Evolutionary conservation across 345 rosid genomes (phyloP), one percentile per base, ranked within the genome.

Genomic region (Abelmoschus esculentus): DNA sequence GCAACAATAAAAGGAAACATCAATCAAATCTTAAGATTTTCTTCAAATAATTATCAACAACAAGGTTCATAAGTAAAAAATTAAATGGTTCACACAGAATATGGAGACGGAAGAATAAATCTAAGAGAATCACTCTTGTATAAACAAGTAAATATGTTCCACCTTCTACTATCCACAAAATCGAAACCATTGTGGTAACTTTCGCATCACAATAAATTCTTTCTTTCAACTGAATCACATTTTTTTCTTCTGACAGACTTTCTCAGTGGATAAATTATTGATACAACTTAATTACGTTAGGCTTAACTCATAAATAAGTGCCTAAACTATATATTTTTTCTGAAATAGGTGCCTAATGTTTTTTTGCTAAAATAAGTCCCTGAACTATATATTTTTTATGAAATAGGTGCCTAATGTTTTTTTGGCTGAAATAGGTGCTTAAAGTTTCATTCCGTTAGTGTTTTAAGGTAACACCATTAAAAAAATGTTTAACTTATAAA

Each of bases 201-300:
- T 46, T 26, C 9, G 5, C 18, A 26, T 31, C 32, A 14, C 38
- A 13, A 40, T 22, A 64, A 28, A 4, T 47, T 7, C 8, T 47
- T 47, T 28, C 13, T 66, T 28, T 29, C 0, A 28, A 9, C 0
- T 28, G 57, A 28, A 44, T 14, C 3, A 2, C 47, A 44, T 38
- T 26, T 28, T 28, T 66, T 66, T 47, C 56, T 66, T 66, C 57
- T 7, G 56, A 47, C 40, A 36, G 29, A 4, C 38, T 47, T 13
- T 47, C 57, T 13, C 61, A 2, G 17, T 52, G 7, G 22, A 34
- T 67, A 15, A 64, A 53, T 64, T 66, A 40, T 47, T 57, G 58
- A 68, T 61, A 56, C 38, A 32, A 9, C 67, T 76, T 56, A 71
- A 66, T 2, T 10, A 17, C 29, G 29, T 15, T 49, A n/a, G n/a